A percentile compares a stretch with the other conserved stretches of the same genome.
phyloP scores from a whole-genome alignment of 148 eudicot genomes.

The Silene latifolia region DNA sequence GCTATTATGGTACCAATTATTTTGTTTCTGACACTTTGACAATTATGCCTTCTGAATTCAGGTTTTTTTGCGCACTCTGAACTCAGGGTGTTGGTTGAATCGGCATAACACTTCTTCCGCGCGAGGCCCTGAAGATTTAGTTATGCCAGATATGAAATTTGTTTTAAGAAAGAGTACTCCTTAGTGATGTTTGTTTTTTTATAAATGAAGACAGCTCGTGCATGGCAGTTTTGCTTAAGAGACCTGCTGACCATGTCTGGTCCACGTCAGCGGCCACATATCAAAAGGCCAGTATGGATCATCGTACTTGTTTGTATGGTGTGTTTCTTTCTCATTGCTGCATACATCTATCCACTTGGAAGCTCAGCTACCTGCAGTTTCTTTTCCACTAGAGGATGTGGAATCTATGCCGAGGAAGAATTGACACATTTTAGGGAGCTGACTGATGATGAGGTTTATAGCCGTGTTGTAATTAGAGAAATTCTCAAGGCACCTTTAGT shows the following conservation, averaged over 20 bases:
- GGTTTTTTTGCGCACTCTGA: background rate
- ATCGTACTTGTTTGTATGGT: conserved; percentile 46
- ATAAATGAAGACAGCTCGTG: conserved; percentile 59
- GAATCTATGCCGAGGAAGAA: conserved; percentile 30
- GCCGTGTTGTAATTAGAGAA: conserved; percentile 74
- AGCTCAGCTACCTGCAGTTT: conserved; percentile 43
- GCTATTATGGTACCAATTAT: background rate
- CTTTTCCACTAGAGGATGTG: conserved; percentile 47
- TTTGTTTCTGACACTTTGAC: background rate
- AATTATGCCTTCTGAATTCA: conserved; percentile 19
- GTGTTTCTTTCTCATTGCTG: conserved; percentile 48
- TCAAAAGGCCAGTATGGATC: conserved; percentile 55
- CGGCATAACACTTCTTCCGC: background rate
- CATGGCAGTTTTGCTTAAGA: conserved; percentile 42
- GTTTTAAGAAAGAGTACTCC: conserved; percentile 1
- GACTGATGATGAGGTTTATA: conserved; percentile 65
- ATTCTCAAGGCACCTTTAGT: conserved; percentile 42
- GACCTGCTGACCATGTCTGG: conserved; percentile 44
- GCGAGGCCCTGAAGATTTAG: conserved; percentile 7
- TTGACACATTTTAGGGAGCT: conserved; percentile 42
- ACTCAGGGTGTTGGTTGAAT: conserved; percentile 7
- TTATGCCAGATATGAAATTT: conserved; percentile 16
- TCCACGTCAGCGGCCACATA: conserved; percentile 48
- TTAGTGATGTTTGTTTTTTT: conserved; percentile 27
- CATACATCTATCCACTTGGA: conserved; percentile 39